A percentile compares a stretch with the other conserved stretches of the same genome.
These are phyloP conservation scores for Elymus sibiricus DNA, from an alignment of 176 grass and related monocot genomes.

Conservation along the genomic window DNA sequence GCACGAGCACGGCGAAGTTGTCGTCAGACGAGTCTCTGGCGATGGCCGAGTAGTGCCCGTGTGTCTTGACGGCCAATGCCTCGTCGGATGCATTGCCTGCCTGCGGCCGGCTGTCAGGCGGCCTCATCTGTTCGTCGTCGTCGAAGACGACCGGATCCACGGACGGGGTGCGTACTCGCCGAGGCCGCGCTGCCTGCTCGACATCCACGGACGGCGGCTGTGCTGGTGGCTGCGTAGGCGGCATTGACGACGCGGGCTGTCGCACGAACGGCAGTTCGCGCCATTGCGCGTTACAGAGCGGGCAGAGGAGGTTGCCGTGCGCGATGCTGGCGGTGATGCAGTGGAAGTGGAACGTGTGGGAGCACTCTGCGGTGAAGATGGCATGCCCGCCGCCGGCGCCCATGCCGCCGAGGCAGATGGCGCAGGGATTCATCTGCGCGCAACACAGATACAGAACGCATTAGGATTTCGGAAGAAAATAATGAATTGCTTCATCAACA, in stretches of 20 bases:
- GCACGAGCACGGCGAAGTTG: constrained; percentile 37
- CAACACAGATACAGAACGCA: neutral
- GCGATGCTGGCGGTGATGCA: constrained; percentile 27
- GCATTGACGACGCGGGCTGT: neutral
- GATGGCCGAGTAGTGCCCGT: constrained; percentile 31
- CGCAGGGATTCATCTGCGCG: constrained; percentile 9
- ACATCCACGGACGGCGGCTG: neutral
- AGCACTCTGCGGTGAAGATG: constrained; percentile 51
- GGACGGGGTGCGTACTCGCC: neutral
- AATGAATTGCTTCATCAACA: neutral
- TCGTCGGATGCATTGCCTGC: neutral
- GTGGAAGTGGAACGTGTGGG: constrained; percentile 52
- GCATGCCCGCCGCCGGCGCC: constrained; percentile 14
- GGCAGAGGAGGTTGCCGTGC: constrained; percentile 28
- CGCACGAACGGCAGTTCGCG: constrained; percentile 15
- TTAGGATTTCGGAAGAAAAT: neutral
- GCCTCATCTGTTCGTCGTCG: neutral
- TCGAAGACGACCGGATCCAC: neutral
- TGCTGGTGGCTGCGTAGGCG: neutral
- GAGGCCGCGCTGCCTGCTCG: neutral
- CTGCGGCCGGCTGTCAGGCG: neutral
- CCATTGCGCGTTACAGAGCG: constrained; percentile 41
- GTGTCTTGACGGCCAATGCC: constrained; percentile 31
- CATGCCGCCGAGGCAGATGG: constrained; percentile 34
- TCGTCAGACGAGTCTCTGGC: constrained; percentile 16